Evolutionary conservation across 225 moss, liverwort and hornwort genomes (phyloP).

Genomic region (Antitrichia curtipendula): DNA sequence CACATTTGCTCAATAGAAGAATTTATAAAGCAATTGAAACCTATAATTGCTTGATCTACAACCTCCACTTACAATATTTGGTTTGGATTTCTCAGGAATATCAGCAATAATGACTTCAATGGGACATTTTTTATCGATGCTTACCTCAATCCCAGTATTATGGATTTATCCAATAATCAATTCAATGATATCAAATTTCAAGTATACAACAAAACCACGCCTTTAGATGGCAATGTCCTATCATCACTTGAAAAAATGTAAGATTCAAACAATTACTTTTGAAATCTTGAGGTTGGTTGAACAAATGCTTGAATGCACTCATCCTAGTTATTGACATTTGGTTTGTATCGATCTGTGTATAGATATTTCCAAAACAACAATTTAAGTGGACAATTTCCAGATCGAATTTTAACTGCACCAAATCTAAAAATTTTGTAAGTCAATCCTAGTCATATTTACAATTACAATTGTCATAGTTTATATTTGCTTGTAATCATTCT

Average conservation of each 20-base stretch:
- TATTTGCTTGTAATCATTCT: background rate
- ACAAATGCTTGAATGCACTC: background rate
- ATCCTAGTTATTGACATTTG: background rate
- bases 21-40: background rate
- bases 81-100: background rate
- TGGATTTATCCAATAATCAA: background rate
- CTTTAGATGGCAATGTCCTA: background rate
- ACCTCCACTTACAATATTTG: background rate
- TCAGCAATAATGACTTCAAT: background rate
- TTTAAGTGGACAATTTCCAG: background rate
- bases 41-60: background rate
- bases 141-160: accelerated
- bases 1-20: background rate
- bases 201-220: background rate
- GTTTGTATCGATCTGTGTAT: background rate
- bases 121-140: background rate
- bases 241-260: background rate
- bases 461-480: accelerated
- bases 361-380: background rate
- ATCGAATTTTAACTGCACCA: background rate
- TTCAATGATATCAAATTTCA: background rate
- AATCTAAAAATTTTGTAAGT: background rate
- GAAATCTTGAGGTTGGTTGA: background rate
- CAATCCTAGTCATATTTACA: background rate
- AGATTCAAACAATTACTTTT: background rate